These are phyloP conservation scores for Fusarium verticillioides DNA, from an alignment of 2,329 filamentous ascomycete genomes.

Conservation along the genomic window DNA sequence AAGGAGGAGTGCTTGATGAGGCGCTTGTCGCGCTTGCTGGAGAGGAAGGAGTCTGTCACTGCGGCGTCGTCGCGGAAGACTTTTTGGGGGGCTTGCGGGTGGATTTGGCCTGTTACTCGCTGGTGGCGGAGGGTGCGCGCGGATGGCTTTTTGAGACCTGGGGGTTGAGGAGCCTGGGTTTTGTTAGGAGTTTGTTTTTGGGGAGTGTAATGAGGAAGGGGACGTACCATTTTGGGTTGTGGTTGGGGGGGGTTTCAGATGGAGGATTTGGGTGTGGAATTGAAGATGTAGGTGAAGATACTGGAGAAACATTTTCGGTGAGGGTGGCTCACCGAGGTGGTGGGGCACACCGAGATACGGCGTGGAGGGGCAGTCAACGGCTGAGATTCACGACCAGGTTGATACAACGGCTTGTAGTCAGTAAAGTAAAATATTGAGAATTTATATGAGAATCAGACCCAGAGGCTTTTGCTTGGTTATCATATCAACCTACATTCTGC, in stretches of 20 bases:
- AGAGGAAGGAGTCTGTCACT: conserved; percentile 69
- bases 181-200: background rate
- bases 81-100: conserved; percentile 63
- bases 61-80: conserved; percentile 63
- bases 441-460: too few relatives aligned
- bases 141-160: conserved; percentile 63
- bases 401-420: too few relatives aligned
- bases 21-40: conserved; percentile 85
- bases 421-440: background rate
- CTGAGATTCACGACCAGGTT: too few relatives aligned
- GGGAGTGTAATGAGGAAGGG: rapidly evolving
- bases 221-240: conserved; percentile 35
- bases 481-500: rapidly evolving
- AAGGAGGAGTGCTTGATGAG: conserved; percentile 84
- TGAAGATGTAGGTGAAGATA: background rate
- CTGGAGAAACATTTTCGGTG: conserved; percentile 45
- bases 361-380: conserved; percentile 35
- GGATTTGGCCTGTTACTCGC: conserved; percentile 60
- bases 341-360: conserved; percentile 38
- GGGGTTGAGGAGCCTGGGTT: conserved; percentile 47
- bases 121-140: conserved; percentile 66
- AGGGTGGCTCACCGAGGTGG: conserved; percentile 34
- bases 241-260: background rate
- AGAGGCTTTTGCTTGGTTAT: rapidly evolving
- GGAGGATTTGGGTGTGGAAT: background rate